A percentile compares a stretch with the other conserved stretches of the same genome.
Conservation (phyloP, 352 stramenopile genomes). For the Globisporangium cylindrosporum region DNA sequence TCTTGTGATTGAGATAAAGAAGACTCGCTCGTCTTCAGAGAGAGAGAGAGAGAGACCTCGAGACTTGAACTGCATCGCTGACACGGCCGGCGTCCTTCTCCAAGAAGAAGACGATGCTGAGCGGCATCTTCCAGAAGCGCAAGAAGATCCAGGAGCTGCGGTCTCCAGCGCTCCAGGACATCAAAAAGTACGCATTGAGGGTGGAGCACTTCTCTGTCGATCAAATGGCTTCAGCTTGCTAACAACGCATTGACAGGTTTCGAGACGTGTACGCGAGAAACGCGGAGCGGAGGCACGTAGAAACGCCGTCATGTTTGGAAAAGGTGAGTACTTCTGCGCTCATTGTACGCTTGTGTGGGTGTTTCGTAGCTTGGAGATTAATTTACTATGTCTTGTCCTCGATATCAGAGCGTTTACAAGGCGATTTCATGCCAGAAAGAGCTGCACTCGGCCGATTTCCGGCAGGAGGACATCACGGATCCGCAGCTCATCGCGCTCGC, state of each 20-base stretch:
- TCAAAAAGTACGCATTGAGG: slow-evolving; percentile 50
- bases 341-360: too few species aligned
- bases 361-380: not conserved
- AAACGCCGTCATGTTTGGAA: slow-evolving; percentile 70
- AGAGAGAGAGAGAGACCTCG: not conserved
- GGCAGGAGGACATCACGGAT: slow-evolving; percentile 77
- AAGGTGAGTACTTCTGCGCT: slow-evolving; percentile 26
- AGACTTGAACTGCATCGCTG: not conserved
- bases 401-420: slow-evolving; percentile 79
- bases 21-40: not conserved
- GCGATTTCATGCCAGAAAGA: slow-evolving; percentile 83
- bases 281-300: slow-evolving; percentile 53
- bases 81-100: not conserved
- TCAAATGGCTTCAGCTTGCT: not conserved
- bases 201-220: not conserved
- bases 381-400: not conserved
- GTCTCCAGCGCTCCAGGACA: slow-evolving; percentile 67
- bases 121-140: slow-evolving; percentile 75
- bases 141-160: slow-evolving; percentile 79
- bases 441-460: slow-evolving; percentile 67
- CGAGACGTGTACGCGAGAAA: slow-evolving; percentile 65
- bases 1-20: not conserved
- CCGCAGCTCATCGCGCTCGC: slow-evolving; percentile 75
- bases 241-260: slow-evolving; percentile 34
- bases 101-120: slow-evolving; percentile 38